phyloP scores from a whole-genome alignment of 208 protist genomes.

The Wallacemonas sp. region DNA sequence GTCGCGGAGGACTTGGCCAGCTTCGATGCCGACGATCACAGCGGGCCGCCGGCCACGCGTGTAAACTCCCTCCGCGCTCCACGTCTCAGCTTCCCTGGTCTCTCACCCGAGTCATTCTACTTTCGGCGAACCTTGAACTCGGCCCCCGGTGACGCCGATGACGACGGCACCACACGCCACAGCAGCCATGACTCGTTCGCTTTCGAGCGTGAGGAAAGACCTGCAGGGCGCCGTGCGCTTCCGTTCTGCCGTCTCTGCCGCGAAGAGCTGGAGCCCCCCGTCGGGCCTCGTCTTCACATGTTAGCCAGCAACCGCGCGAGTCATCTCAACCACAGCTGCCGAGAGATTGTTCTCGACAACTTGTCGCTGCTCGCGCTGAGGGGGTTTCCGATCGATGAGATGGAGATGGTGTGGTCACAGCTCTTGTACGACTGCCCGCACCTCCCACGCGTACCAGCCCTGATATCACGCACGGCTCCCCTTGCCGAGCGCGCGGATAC shows the following conservation, averaged over 20 bases:
- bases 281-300: constrained; percentile 47
- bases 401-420: constrained; percentile 63
- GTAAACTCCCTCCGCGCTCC: constrained; percentile 21
- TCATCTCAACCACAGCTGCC: constrained; percentile 58
- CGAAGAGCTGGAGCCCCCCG: constrained; percentile 38
- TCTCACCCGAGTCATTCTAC: constrained; percentile 13
- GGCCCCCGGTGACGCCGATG: not conserved
- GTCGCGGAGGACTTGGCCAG: constrained; percentile 43
- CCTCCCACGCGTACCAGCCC: constrained; percentile 49
- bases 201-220: too few species aligned
- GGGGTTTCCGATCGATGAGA: constrained; percentile 76
- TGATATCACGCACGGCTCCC: constrained; percentile 41
- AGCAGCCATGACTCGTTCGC: not conserved
- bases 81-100: constrained; percentile 24
- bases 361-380: constrained; percentile 58
- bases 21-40: constrained; percentile 49
- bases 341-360: constrained; percentile 69
- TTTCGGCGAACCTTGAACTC: not conserved
- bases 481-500: constrained; percentile 51
- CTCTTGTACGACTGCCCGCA: constrained; percentile 42
- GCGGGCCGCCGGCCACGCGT: constrained; percentile 42
- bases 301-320: constrained; percentile 24
- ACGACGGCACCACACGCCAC: not conserved
- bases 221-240: not conserved
- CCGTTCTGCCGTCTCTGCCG: constrained; percentile 66